Percentiles rank a stretch among this genome's conserved stretches.
Conservation (phyloP, 139 green algal genomes). For the Edaphochlamys debaryana region DNA sequence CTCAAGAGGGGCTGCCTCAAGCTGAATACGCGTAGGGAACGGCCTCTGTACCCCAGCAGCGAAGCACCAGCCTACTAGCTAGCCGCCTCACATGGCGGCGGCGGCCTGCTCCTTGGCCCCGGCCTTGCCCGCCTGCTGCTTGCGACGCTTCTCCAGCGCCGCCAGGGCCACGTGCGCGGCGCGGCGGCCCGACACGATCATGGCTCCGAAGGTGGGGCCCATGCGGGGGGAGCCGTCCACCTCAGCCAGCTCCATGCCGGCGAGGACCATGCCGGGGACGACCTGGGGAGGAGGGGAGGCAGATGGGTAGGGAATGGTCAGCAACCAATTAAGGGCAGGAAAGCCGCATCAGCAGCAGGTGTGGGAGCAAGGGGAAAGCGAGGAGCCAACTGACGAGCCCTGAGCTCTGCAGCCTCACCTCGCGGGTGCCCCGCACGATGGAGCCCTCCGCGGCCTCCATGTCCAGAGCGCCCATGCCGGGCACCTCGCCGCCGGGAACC, state of each 20-base stretch:
- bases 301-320: too few species aligned
- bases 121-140: too few species aligned
- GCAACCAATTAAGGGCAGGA: too few species aligned
- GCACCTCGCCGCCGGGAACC: conserved; percentile 69
- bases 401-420: background rate
- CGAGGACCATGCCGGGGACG: conserved; percentile 95
- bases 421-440: conserved; percentile 80
- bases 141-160: conserved; percentile 66
- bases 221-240: conserved; percentile 87
- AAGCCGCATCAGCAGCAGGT: too few species aligned
- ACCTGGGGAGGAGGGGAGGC: conserved; percentile 61
- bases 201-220: conserved; percentile 97
- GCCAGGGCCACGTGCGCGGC: conserved; percentile 92
- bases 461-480: conserved; percentile 96
- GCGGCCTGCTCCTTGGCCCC: too few species aligned
- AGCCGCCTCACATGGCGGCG: too few species aligned
- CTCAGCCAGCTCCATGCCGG: conserved; percentile 94
- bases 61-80: too few species aligned
- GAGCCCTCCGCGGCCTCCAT: conserved; percentile 96
- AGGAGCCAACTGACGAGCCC: too few species aligned
- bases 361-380: too few species aligned
- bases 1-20: too few species aligned
- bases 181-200: conserved; percentile 94
- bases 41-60: too few species aligned
- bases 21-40: too few species aligned